Conservation (phyloP, 257 asterid species). For the Gardenia jasminoides region DNA sequence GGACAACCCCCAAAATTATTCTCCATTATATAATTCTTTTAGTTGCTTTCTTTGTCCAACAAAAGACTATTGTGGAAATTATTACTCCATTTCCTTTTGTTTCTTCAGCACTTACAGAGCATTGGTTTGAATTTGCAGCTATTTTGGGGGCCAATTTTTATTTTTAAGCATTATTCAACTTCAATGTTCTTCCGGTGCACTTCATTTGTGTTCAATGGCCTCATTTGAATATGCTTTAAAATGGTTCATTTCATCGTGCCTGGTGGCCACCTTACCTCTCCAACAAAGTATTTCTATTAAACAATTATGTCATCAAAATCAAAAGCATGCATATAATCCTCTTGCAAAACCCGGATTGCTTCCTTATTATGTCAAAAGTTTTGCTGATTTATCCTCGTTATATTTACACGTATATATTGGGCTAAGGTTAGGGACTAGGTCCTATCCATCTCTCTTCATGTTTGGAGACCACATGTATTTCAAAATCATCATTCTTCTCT, state of each 20-base stretch:
- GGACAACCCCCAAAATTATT: not conserved
- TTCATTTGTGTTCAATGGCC: not conserved
- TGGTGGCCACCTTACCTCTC: not conserved
- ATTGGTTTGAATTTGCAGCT: not conserved
- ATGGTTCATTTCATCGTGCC: not conserved
- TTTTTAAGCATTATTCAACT: not conserved
- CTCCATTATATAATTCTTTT: conserved; percentile 4
- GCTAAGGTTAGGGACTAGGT: no score
- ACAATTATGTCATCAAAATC: not conserved
- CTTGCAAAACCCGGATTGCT: no score
- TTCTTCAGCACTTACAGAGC: conserved; percentile 19
- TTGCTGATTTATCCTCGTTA: no score
- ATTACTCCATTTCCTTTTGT: conserved; percentile 22
- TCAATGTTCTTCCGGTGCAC: conserved; percentile 1
- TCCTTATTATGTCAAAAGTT: no score
- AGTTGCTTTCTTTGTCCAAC: conserved; percentile 24
- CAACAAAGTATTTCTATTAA: not conserved
- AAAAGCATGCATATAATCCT: not conserved
- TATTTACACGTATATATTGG: no score
- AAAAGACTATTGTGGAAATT: conserved; percentile 22
- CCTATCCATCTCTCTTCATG: no score
- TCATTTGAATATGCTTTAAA: not conserved
- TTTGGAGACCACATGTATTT: no score
- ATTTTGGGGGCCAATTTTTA: not conserved
- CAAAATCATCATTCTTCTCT: no score